Percentiles rank a stretch among this genome's conserved stretches.
phyloP scores from a whole-genome alignment of 2,329 filamentous ascomycete species.

The Akanthomyces muscarius region DNA sequence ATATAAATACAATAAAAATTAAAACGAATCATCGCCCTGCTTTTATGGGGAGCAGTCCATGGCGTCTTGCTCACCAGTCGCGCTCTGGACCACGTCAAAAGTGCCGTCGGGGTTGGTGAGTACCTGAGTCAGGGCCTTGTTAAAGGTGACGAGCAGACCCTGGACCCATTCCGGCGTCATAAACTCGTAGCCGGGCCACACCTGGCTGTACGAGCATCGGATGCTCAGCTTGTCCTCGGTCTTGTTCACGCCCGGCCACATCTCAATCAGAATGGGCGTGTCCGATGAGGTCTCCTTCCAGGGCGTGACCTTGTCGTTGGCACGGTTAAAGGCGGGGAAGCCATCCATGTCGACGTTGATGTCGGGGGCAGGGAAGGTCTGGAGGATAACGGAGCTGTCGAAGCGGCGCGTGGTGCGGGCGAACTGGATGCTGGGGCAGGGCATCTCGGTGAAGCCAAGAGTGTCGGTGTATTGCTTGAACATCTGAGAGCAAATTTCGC shows the following conservation, averaged over 20 bases:
- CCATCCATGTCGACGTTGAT: slow-evolving; percentile 3
- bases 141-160: slow-evolving; percentile 12
- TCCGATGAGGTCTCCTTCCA: slow-evolving; percentile 17
- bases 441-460: slow-evolving; percentile 16
- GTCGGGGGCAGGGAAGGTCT: slow-evolving; percentile 9
- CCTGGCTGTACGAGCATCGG: slow-evolving; percentile 15
- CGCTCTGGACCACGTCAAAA: slow-evolving; percentile 11
- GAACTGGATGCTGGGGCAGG: slow-evolving; percentile 18
- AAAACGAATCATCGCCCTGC: neutral
- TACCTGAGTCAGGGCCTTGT: slow-evolving; percentile 14
- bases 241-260: slow-evolving; percentile 11
- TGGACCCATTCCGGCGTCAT: slow-evolving; percentile 18
- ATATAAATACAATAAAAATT: neutral
- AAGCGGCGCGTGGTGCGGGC: slow-evolving; percentile 15
- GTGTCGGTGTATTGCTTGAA: slow-evolving; percentile 16
- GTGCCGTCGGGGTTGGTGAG: slow-evolving; percentile 10
- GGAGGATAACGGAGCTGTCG: slow-evolving; percentile 16
- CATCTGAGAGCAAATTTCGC: slow-evolving; percentile 16
- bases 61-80: neutral
- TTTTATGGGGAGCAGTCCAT: slow-evolving; percentile 6
- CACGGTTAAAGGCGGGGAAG: slow-evolving; percentile 15
- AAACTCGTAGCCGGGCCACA: slow-evolving; percentile 17
- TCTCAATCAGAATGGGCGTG: slow-evolving; percentile 14
- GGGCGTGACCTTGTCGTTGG: slow-evolving; percentile 13
- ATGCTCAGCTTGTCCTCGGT: slow-evolving; percentile 14